Evolutionary conservation across 192 early-diverging fungal genomes (phyloP), one percentile per base, ranked within the genome.

Genomic region (Lunasporangiospora selenospora): DNA sequence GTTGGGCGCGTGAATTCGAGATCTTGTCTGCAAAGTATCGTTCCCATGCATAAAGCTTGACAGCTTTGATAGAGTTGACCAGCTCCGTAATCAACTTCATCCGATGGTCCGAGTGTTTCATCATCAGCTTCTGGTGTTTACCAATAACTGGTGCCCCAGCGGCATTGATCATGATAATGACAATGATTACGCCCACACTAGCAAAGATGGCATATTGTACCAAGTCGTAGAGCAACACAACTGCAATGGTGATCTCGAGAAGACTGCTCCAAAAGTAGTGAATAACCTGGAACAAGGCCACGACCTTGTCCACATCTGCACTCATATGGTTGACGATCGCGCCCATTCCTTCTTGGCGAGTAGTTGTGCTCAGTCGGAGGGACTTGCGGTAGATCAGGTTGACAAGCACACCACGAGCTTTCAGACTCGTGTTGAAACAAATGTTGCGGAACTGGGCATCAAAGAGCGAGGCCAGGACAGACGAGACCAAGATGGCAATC

Each of bases 1-100:
- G 82, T 15, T 53, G 24, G 7, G 41, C 24, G 1, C 84, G 49
- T 12, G 78, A 33, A 0, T 67, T 53, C 0, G 47, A 29, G 38
- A 85, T 75, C 42, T 64, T 50, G 15, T 67, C 50, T 15, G 31
- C 19, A 58, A 84, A 83, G 29, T 62, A 62, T 1, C 59, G 46
- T 62, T 92, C 90, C 89, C 89, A 92, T 0, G 81, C 84, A 33
- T 87, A 89, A 19, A 90, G 75, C 65, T 92, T 92, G 64, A 92
- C 84, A 10, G 88, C 78, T 69, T 86, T 83, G 65, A 90, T 87
- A 1, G 84, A 85, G 15, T 62, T 65, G 31, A 92, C 58, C 1
- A 86, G 77, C 67, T 92, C 90, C 49, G 83, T 81, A 65, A 87
- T 86, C 41, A 88, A 67, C 63, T 88, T 88, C 78, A 92, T 86